Evolutionary conservation across 306 rosid genomes (phyloP).

Genomic region (Cajanus cajan): DNA sequence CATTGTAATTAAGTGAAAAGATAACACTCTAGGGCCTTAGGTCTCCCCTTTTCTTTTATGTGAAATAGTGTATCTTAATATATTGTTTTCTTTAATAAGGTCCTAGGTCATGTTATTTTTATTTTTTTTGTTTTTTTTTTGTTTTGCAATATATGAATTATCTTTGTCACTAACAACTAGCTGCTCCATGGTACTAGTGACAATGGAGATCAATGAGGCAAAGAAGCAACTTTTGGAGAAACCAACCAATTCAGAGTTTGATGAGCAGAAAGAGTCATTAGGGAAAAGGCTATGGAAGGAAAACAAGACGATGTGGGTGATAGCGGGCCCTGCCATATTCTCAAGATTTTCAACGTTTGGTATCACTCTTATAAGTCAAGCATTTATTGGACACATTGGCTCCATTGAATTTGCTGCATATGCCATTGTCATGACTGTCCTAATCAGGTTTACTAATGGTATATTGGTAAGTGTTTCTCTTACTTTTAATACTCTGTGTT

Average conservation of each 20-base stretch:
- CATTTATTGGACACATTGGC: slow-evolving; percentile 50
- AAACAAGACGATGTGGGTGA: slow-evolving; percentile 46
- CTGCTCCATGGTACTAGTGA: background rate
- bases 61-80: background rate
- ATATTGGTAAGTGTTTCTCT: slow-evolving; percentile 25
- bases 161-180: background rate
- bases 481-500: background rate
- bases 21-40: background rate
- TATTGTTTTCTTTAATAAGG: background rate
- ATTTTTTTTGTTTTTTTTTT: background rate
- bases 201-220: slow-evolving; percentile 25
- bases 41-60: background rate
- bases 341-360: slow-evolving; percentile 49
- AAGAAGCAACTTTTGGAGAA: slow-evolving; percentile 19
- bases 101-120: background rate
- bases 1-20: background rate
- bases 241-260: background rate
- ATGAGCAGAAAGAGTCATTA: slow-evolving; percentile 26
- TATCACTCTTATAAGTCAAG: slow-evolving; percentile 35
- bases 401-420: slow-evolving; percentile 44
- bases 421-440: slow-evolving; percentile 40
- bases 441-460: slow-evolving; percentile 39
- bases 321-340: slow-evolving; percentile 54
- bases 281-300: slow-evolving; percentile 38
- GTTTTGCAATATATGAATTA: background rate